phyloP scores from a whole-genome alignment of 768 basidiomycete genomes.

The Hericium coralloides region DNA sequence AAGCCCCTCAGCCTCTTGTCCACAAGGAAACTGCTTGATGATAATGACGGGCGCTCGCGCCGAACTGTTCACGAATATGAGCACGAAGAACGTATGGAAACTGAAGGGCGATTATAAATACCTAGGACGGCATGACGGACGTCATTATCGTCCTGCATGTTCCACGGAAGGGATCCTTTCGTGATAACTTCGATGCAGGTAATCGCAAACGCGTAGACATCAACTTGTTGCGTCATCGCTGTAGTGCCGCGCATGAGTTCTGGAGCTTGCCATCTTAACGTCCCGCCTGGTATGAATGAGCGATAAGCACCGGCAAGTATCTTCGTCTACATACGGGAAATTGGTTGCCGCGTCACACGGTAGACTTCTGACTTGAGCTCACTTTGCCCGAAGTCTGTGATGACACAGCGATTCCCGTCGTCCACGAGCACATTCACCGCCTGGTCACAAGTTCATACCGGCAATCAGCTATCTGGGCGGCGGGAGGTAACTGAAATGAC shows the following conservation, averaged over 20 bases:
- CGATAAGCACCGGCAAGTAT: constrained; percentile 4
- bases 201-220: constrained; percentile 65
- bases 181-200: constrained; percentile 54
- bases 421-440: constrained; percentile 72
- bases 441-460: constrained; percentile 20
- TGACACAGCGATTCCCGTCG: constrained; percentile 54
- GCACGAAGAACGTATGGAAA: neutral
- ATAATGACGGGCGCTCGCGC: neutral
- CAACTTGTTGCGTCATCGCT: constrained; percentile 42
- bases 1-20: too few relatives aligned
- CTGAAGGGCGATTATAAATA: constrained; percentile 13
- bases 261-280: constrained; percentile 61
- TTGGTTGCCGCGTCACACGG: constrained; percentile 40
- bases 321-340: constrained; percentile 19
- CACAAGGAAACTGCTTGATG: too few relatives aligned
- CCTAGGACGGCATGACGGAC: constrained; percentile 44
- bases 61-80: neutral
- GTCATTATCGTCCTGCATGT: constrained; percentile 36
- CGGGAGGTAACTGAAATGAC: neutral
- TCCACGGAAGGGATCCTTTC: constrained; percentile 56
- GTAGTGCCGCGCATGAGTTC: constrained; percentile 45
- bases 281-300: constrained; percentile 31
- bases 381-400: constrained; percentile 79
- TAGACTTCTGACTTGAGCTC: constrained; percentile 69
- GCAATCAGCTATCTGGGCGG: neutral